A percentile compares a stretch with the other conserved stretches of the same genome.
phyloP scores from a whole-genome alignment of 2,329 filamentous ascomycete species.

The Beauveria medogensis region DNA sequence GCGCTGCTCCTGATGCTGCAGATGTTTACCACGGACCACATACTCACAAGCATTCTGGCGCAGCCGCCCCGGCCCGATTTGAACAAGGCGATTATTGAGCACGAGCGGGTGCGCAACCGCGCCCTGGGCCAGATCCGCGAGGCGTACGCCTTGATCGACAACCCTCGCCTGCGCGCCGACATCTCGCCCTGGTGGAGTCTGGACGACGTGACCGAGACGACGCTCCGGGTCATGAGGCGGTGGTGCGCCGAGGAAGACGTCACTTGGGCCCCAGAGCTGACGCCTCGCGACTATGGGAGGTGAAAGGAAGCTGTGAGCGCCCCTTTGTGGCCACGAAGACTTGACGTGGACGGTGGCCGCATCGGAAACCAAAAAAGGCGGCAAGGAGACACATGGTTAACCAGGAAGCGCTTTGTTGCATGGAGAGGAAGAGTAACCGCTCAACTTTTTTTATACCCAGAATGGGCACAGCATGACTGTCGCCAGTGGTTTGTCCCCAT shows the following conservation, averaged over 20 bases:
- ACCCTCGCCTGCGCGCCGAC: constrained; percentile 22
- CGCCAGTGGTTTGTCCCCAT: background rate
- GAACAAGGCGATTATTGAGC: constrained; percentile 17
- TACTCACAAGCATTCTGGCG: constrained; percentile 29
- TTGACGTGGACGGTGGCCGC: background rate
- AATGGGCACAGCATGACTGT: background rate
- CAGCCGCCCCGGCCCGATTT: constrained; percentile 12
- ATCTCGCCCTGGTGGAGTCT: constrained; percentile 35
- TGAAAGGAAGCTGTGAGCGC: background rate
- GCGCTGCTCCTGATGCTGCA: constrained; percentile 37
- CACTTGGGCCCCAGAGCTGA: constrained; percentile 36
- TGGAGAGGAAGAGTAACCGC: background rate
- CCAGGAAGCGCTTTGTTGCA: constrained; percentile 16
- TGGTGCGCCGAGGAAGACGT: constrained; percentile 38
- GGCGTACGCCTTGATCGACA: constrained; percentile 22
- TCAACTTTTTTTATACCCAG: constrained; percentile 11
- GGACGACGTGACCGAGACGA: constrained; percentile 33
- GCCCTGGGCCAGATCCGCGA: constrained; percentile 26
- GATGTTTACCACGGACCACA: constrained; percentile 36
- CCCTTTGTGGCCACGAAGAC: background rate
- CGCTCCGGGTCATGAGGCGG: constrained; percentile 31
- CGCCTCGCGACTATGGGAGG: constrained; percentile 10
- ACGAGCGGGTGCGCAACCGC: constrained; percentile 20
- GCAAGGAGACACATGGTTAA: background rate
- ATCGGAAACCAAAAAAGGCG: background rate